Evolutionary conservation across 306 rosid genomes (phyloP).

Genomic region (Neltuma alba): DNA sequence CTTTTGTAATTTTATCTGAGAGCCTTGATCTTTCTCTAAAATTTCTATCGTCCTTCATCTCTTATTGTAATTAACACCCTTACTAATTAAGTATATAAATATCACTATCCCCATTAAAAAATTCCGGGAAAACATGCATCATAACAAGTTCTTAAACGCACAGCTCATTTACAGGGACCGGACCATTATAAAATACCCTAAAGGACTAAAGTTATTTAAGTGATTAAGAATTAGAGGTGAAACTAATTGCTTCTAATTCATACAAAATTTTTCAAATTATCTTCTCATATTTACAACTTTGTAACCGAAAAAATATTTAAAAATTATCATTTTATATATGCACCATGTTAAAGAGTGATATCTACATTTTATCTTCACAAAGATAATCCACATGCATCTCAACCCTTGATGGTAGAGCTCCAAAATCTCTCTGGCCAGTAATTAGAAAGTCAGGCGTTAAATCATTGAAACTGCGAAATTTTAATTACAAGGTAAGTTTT

Average conservation of each 20-base stretch:
- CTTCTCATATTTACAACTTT: background rate
- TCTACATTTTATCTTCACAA: background rate
- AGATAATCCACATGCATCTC: background rate
- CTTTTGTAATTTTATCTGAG: too few relatives aligned
- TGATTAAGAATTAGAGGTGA: background rate
- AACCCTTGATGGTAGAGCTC: background rate
- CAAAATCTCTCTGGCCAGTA: background rate
- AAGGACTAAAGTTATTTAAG: background rate
- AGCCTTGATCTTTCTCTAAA: too few relatives aligned
- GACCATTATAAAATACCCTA: background rate
- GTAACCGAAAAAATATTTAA: background rate
- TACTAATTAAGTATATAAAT: background rate
- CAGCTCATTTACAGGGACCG: background rate
- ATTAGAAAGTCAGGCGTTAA: background rate
- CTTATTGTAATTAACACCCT: background rate
- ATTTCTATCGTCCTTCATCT: too few relatives aligned
- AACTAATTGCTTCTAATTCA: background rate
- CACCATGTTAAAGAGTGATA: background rate
- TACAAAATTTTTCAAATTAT: background rate
- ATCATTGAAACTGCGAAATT: background rate
- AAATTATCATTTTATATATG: background rate
- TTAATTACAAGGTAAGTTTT: background rate
- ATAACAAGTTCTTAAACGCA: background rate
- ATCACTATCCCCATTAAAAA: background rate
- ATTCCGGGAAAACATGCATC: background rate